Evolutionary conservation across 139 green algal species (phyloP).

Genomic region (Coelastrella sp.): DNA sequence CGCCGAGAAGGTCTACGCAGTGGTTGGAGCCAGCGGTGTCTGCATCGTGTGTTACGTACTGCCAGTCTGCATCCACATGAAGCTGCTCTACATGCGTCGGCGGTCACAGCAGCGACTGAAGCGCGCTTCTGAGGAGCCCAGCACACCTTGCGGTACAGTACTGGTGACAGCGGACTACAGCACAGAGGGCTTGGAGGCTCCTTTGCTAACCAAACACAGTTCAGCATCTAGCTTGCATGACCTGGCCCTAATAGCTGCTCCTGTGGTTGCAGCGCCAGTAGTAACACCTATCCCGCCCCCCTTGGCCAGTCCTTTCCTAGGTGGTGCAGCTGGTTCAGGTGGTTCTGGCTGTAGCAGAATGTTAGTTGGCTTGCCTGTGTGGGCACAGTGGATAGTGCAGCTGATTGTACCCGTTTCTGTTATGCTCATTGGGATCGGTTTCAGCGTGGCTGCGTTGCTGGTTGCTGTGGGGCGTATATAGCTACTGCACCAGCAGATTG

Average conservation of each 20-base stretch:
- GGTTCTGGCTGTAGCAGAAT: background rate
- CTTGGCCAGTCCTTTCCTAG: background rate
- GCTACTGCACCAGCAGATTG: background rate
- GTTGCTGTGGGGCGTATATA: background rate
- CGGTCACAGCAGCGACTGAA: background rate
- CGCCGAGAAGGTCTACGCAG: conserved; percentile 73
- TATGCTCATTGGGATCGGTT: conserved; percentile 22
- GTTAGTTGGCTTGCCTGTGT: background rate
- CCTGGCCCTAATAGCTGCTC: background rate
- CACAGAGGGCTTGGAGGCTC: background rate
- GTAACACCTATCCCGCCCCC: background rate
- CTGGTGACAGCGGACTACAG: background rate
- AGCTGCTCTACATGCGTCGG: conserved; percentile 41
- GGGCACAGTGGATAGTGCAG: background rate
- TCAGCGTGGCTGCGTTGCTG: background rate
- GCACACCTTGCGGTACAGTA: background rate
- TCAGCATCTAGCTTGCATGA: conserved; percentile 6
- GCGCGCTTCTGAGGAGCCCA: background rate
- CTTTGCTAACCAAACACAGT: background rate
- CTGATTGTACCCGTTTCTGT: conserved; percentile 14
- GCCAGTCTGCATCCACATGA: conserved; percentile 64
- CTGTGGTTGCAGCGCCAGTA: background rate
- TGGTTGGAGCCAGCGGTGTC: conserved; percentile 78
- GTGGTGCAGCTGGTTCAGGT: background rate
- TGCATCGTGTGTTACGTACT: conserved; percentile 79